Percentiles rank a stretch among this genome's conserved stretches.
Conservation (phyloP, 768 basidiomycete species). For the Cystobasidium ongulense region DNA sequence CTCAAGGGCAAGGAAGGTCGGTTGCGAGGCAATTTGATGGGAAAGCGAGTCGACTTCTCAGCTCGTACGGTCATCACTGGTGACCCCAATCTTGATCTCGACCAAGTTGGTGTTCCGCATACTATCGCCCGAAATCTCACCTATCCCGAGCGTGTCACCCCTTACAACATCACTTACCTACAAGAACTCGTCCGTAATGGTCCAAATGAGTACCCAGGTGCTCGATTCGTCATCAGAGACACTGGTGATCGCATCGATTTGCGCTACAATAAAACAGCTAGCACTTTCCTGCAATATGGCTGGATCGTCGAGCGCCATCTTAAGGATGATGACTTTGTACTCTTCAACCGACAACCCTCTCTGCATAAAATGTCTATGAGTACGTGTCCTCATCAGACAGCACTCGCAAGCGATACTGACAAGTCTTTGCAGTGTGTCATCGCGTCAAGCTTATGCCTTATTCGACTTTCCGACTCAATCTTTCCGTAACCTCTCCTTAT, state of each 20-base stretch:
- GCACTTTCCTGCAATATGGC: conserved; percentile 90
- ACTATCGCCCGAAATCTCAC: conserved; percentile 97
- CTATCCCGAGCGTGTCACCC: conserved; percentile 94
- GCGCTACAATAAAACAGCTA: conserved; percentile 89
- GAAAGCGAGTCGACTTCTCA: conserved; percentile 98
- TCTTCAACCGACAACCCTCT: conserved; percentile 97
- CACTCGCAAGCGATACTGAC: neutral
- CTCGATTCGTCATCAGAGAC: conserved; percentile 91
- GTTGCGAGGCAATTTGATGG: conserved; percentile 95
- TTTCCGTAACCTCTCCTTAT: conserved; percentile 89
- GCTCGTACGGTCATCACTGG: conserved; percentile 98
- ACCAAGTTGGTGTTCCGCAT: conserved; percentile 91
- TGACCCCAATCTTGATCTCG: conserved; percentile 90
- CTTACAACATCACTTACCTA: conserved; percentile 88
- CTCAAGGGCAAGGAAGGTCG: conserved; percentile 98
- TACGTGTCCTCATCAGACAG: conserved; percentile 19
- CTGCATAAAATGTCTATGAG: conserved; percentile 99
- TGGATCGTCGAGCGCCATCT: conserved; percentile 98
- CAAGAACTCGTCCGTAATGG: conserved; percentile 93
- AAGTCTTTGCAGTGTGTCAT: conserved; percentile 61
- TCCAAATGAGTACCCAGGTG: conserved; percentile 88
- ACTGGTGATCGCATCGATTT: conserved; percentile 95
- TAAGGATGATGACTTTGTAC: conserved; percentile 94
- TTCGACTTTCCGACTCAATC: conserved; percentile 94
- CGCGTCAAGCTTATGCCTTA: conserved; percentile 94